These are phyloP conservation scores for Colletotrichum gloeosporioides DNA, from an alignment of 2,329 filamentous ascomycete genomes.

Conservation along the genomic window DNA sequence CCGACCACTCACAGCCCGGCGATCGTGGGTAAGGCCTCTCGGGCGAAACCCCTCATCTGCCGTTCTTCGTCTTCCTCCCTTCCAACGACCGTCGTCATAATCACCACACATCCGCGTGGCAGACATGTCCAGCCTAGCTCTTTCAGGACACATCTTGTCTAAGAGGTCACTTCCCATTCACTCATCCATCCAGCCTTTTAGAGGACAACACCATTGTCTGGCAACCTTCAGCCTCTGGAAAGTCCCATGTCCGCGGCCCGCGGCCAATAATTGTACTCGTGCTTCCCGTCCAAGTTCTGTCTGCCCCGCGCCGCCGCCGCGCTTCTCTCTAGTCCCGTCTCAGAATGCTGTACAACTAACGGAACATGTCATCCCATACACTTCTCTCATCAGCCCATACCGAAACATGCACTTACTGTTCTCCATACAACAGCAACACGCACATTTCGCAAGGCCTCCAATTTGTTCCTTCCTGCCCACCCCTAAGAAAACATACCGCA, in stretches of 20 bases:
- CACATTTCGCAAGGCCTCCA: not conserved
- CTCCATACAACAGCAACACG: not conserved
- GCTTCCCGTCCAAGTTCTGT: not conserved
- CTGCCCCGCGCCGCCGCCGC: not conserved
- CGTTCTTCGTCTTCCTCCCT: not conserved
- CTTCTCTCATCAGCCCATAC: not conserved
- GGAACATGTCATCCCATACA: conserved; percentile 17
- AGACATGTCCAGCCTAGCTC: not conserved
- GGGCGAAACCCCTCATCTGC: conserved; percentile 9
- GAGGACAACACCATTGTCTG: not conserved
- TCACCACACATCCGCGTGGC: not conserved
- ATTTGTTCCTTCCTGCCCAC: not conserved
- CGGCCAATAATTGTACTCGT: not conserved
- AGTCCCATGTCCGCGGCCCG: not conserved
- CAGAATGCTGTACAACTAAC: not conserved
- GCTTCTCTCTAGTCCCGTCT: not conserved
- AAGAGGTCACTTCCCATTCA: not conserved
- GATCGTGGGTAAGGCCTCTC: conserved; percentile 19
- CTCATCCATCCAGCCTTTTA: not conserved
- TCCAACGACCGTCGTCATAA: not conserved
- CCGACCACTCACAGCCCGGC: conserved; percentile 3
- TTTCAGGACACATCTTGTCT: not conserved
- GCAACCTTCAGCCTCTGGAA: not conserved
- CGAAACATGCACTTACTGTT: not conserved
- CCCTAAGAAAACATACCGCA: not conserved